These are phyloP conservation scores for Neckera pumila DNA, from an alignment of 225 moss, liverwort and hornwort species.

Conservation along the genomic window DNA sequence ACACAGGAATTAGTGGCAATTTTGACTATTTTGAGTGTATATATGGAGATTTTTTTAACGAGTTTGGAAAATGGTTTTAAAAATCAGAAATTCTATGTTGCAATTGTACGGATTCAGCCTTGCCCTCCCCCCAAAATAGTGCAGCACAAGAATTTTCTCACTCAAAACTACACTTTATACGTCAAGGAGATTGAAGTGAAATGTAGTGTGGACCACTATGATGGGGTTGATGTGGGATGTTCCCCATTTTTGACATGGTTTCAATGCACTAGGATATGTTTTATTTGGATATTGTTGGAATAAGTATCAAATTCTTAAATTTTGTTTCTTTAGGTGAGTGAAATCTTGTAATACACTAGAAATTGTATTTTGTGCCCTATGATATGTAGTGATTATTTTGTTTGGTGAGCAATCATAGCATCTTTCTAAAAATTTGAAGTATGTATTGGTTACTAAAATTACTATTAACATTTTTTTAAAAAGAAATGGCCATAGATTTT, in stretches of 20 bases:
- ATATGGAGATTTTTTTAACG: background rate
- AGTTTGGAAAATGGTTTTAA: background rate
- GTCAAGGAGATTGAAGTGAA: too few relatives aligned
- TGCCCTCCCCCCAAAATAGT: fast-evolving
- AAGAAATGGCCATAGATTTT: fast-evolving
- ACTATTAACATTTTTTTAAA: background rate
- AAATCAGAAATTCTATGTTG: too few relatives aligned
- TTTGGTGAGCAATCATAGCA: background rate
- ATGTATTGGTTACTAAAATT: background rate
- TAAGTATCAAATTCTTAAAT: background rate
- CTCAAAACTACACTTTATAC: background rate
- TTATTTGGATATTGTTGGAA: background rate
- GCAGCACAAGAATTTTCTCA: background rate
- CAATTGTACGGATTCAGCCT: background rate
- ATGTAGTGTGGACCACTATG: background rate
- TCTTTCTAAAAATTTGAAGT: background rate
- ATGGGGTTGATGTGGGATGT: too few relatives aligned
- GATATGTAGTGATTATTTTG: background rate
- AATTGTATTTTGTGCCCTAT: too few relatives aligned
- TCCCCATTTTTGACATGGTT: background rate
- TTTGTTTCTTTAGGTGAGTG: background rate
- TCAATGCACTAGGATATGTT: background rate
- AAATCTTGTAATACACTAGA: too few relatives aligned
- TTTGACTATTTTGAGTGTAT: background rate
- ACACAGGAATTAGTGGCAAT: background rate